Conservation (phyloP, 345 rosid species). For the Ceriops decandra region DNA sequence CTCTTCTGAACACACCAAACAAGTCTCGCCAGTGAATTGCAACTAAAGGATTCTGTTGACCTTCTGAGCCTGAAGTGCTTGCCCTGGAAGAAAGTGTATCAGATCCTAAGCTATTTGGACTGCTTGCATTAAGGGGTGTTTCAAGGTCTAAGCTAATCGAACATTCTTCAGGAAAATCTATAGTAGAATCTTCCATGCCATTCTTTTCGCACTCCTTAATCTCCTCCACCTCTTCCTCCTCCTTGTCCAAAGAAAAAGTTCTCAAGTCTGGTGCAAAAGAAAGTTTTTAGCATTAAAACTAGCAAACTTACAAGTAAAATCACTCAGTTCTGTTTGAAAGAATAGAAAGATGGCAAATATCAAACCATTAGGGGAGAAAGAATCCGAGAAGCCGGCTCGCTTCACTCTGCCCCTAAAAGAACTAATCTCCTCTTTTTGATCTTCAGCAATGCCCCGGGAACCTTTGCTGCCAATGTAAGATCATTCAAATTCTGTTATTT, state of each 20-base stretch:
- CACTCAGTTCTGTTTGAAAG: background rate
- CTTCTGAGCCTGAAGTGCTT: slow-evolving; percentile 57
- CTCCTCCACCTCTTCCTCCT: slow-evolving; percentile 15
- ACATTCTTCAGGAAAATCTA: slow-evolving; percentile 32
- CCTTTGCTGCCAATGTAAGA: slow-evolving; percentile 26
- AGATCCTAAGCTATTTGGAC: slow-evolving; percentile 17
- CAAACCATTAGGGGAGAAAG: slow-evolving; percentile 46
- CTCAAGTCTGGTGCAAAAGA: slow-evolving; percentile 27
- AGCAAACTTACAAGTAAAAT: background rate
- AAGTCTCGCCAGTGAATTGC: slow-evolving; percentile 49
- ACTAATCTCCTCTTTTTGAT: slow-evolving; percentile 19
- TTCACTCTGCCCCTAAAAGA: slow-evolving; percentile 29
- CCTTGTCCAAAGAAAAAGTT: slow-evolving; percentile 16
- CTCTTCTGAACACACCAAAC: slow-evolving; percentile 55
- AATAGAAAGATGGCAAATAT: background rate
- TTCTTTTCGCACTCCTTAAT: background rate
- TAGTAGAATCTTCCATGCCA: slow-evolving; percentile 9
- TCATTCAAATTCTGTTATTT: background rate
- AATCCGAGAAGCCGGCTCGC: slow-evolving; percentile 47
- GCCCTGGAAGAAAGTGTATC: slow-evolving; percentile 32
- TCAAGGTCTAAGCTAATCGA: slow-evolving; percentile 35
- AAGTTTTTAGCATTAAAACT: background rate
- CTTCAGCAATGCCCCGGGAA: slow-evolving; percentile 25
- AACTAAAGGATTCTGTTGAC: slow-evolving; percentile 17
- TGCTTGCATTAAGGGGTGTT: slow-evolving; percentile 22